Percentiles rank a stretch among this genome's conserved stretches.
Conservation (phyloP, 768 basidiomycete species). For the Lactarius psammicola region DNA sequence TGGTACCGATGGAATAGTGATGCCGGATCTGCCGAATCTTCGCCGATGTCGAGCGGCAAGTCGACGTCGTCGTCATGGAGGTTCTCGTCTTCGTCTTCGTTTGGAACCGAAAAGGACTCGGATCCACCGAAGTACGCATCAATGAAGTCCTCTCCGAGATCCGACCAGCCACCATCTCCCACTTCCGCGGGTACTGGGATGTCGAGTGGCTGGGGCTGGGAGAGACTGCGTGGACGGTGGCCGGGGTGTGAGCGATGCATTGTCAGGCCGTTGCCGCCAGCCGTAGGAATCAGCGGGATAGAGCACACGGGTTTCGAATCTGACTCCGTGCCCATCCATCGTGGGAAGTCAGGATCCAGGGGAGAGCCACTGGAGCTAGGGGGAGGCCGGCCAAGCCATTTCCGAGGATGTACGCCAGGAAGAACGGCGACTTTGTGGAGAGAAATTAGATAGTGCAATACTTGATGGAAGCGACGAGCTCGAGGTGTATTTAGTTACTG, state of each 20-base stretch:
- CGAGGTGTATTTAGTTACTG: slow-evolving; percentile 4
- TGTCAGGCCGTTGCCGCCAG: background rate
- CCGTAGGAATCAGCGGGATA: background rate
- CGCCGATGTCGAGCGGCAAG: background rate
- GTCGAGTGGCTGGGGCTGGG: slow-evolving; percentile 25
- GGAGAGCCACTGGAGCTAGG: slow-evolving; percentile 18
- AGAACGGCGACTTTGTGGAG: slow-evolving; percentile 30
- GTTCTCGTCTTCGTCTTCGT: background rate
- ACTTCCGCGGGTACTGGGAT: slow-evolving; percentile 29
- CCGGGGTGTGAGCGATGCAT: slow-evolving; percentile 1
- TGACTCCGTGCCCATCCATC: slow-evolving; percentile 1
- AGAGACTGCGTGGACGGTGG: slow-evolving; percentile 19
- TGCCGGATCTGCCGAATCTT: slow-evolving; percentile 1
- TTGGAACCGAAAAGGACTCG: slow-evolving; percentile 10
- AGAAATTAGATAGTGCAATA: slow-evolving; percentile 30
- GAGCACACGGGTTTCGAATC: background rate
- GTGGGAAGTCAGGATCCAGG: slow-evolving; percentile 27
- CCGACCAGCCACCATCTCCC: slow-evolving; percentile 31
- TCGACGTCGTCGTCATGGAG: background rate
- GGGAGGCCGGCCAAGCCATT: slow-evolving; percentile 22
- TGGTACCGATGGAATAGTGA: background rate
- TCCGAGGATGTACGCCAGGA: slow-evolving; percentile 33
- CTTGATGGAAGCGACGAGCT: slow-evolving; percentile 31
- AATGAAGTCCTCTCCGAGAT: slow-evolving; percentile 38
- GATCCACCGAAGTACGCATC: slow-evolving; percentile 45